Conservation (phyloP, 371 early-diverging fungal species). For the Globomyces sp. region DNA sequence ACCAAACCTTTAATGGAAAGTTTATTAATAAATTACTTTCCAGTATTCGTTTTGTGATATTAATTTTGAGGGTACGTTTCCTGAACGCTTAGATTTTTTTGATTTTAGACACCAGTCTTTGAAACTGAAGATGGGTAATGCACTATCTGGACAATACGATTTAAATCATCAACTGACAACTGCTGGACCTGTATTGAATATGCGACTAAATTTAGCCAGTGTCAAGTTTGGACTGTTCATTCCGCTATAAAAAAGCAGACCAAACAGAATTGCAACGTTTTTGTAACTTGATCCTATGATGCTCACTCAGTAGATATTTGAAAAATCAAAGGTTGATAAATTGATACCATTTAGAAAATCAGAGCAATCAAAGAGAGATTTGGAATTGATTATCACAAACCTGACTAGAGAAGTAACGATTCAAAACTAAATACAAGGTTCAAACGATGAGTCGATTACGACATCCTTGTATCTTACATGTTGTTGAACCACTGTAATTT, state of each 20-base stretch:
- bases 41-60: not conserved
- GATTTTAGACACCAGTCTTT: constrained; percentile 1
- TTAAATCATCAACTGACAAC: not conserved
- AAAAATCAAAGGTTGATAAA: constrained; percentile 3
- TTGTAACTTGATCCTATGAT: not conserved
- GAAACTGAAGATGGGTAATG: constrained; percentile 1
- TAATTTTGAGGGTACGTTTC: not conserved
- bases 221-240: not conserved
- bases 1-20: constrained; percentile 39
- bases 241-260: constrained; percentile 7
- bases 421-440: constrained; percentile 1
- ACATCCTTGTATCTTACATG: constrained; percentile 22
- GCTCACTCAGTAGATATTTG: constrained; percentile 4
- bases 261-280: constrained; percentile 10
- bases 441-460: constrained; percentile 16
- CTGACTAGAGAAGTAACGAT: constrained; percentile 11
- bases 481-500: constrained; percentile 16
- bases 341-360: constrained; percentile 4
- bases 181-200: not conserved
- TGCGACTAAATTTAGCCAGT: too few relatives aligned
- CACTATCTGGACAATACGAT: constrained; percentile 4
- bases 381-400: constrained; percentile 1
- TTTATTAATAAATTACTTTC: not conserved
- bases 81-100: not conserved
- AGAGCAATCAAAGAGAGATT: constrained; percentile 10